phyloP scores from a whole-genome alignment of 169 alveolate species.

The Plasmodium falciparum region DNA sequence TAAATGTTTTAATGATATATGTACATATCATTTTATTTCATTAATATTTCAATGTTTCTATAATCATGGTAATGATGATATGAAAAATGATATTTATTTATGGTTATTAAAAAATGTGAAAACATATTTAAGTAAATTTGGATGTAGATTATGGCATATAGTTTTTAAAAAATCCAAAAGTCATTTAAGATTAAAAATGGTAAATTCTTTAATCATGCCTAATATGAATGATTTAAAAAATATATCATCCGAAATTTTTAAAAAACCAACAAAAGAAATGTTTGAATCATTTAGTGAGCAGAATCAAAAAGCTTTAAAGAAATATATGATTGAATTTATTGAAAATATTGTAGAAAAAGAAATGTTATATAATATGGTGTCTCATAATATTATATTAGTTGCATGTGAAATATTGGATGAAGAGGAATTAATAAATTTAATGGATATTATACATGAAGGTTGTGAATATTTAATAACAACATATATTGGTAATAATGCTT shows the following conservation, averaged over 20 bases:
- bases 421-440: constrained; percentile 33
- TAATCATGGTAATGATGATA: constrained; percentile 41
- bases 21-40: constrained; percentile 39
- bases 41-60: constrained; percentile 74
- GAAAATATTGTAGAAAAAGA: constrained; percentile 70
- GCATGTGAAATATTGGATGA: constrained; percentile 39
- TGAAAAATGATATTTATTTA: constrained; percentile 20
- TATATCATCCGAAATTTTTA: constrained; percentile 32
- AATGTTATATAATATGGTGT: constrained; percentile 48
- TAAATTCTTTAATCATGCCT: constrained; percentile 41
- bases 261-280: constrained; percentile 42
- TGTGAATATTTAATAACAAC: constrained; percentile 73
- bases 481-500: constrained; percentile 63
- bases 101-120: constrained; percentile 55
- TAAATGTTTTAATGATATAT: constrained; percentile 20
- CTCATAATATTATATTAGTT: constrained; percentile 31
- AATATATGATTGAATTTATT: constrained; percentile 41
- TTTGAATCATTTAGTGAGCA: constrained; percentile 27
- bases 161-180: constrained; percentile 61
- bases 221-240: constrained; percentile 36
- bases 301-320: constrained; percentile 20
- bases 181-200: constrained; percentile 24
- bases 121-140: constrained; percentile 51
- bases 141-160: constrained; percentile 57
- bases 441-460: constrained; percentile 74